Conservation (phyloP, 129 eudicot genomes). For the Deinandra increscens region DNA sequence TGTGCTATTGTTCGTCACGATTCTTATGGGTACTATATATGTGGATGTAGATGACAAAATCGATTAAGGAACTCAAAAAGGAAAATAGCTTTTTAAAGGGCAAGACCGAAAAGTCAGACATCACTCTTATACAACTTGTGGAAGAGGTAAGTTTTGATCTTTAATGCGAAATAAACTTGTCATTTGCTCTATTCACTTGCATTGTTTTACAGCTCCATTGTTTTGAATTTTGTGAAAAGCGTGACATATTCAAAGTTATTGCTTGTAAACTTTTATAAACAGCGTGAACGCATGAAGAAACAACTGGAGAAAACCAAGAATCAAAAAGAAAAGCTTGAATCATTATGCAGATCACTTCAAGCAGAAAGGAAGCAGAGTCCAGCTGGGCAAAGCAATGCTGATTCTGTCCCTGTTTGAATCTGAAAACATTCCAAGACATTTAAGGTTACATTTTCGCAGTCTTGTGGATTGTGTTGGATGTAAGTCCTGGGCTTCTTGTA, state of each 20-base stretch:
- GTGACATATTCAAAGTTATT: not conserved
- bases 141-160: conserved; percentile 65
- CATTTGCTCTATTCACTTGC: conserved; percentile 1
- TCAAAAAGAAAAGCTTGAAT: conserved; percentile 89
- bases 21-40: conserved; percentile 5
- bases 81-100: conserved; percentile 79
- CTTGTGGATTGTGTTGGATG: conserved; percentile 7
- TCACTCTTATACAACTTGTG: conserved; percentile 82
- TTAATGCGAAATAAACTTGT: not conserved
- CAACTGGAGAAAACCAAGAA: conserved; percentile 85
- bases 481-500: conserved; percentile 8
- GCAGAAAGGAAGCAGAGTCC: conserved; percentile 81
- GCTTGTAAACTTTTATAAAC: conserved; percentile 26
- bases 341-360: conserved; percentile 86
- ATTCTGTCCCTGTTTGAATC: conserved; percentile 36
- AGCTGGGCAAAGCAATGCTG: conserved; percentile 35
- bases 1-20: conserved; percentile 8
- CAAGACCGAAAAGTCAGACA: conserved; percentile 84
- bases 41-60: conserved; percentile 76
- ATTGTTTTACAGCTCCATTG: not conserved
- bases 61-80: conserved; percentile 84
- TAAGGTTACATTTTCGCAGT: conserved; percentile 22
- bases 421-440: not conserved
- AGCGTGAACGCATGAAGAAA: conserved; percentile 92
- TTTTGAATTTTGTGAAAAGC: not conserved